Conservation (phyloP, 2,329 filamentous ascomycete species). For the Myriosclerotinia duriaeana region DNA sequence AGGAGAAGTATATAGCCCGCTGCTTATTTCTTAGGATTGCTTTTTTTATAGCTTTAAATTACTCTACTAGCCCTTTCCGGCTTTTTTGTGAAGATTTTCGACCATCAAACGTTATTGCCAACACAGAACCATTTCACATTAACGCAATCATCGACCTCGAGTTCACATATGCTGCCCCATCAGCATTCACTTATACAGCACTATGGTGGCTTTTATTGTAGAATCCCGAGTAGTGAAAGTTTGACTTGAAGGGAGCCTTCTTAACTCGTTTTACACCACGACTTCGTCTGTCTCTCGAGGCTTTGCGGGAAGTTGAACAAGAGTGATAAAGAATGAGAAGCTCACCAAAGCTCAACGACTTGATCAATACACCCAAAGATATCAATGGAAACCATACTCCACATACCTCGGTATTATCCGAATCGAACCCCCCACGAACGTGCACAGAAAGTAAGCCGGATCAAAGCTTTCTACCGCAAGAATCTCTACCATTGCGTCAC, state of each 20-base stretch:
- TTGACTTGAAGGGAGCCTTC: conserved; percentile 40
- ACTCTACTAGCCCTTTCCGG: conserved; percentile 21
- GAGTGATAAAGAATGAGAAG: conserved; percentile 21
- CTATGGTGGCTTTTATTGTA: conserved; percentile 46
- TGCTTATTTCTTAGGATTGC: conserved; percentile 18
- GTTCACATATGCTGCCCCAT: conserved; percentile 42
- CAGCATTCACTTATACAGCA: conserved; percentile 42
- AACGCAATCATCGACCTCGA: conserved; percentile 47
- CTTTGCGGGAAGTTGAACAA: conserved; percentile 41
- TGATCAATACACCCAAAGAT: no score
- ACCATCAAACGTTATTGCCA: conserved; percentile 41
- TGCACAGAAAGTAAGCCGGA: no score
- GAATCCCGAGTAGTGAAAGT: conserved; percentile 41
- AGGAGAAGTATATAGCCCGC: neutral
- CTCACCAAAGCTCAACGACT: neutral
- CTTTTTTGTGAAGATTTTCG: conserved; percentile 43
- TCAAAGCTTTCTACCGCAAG: no score
- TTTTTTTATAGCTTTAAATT: conserved; percentile 10
- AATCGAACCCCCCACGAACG: no score
- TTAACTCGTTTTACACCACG: conserved; percentile 39
- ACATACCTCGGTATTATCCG: no score
- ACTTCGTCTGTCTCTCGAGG: conserved; percentile 41
- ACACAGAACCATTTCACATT: conserved; percentile 35
- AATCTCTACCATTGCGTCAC: no score
- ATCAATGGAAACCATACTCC: no score